Evolutionary conservation across 495 filamentous ascomycete genomes (phyloP).

Genomic region (Xylaria curta): DNA sequence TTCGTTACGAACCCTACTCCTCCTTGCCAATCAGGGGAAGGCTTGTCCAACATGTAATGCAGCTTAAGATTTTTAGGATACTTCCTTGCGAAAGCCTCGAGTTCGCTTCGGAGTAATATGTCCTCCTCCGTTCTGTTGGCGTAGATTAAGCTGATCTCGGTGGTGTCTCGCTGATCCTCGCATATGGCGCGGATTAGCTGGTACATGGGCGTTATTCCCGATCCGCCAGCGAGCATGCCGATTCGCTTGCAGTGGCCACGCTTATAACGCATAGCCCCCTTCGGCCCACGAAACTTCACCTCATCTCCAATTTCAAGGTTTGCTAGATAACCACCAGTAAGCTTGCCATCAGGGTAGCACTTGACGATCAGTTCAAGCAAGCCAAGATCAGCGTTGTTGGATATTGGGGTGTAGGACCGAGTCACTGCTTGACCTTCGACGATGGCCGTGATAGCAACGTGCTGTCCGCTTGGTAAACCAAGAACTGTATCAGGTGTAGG

Average conservation of each 20-base stretch:
- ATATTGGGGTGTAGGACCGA: conserved; percentile 59
- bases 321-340: conserved; percentile 56
- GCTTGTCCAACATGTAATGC: conserved; percentile 52
- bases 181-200: conserved; percentile 60
- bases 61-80: conserved; percentile 53
- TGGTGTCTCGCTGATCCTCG: conserved; percentile 55
- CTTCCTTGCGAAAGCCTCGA: conserved; percentile 51
- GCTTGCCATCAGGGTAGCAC: conserved; percentile 55
- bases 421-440: conserved; percentile 52
- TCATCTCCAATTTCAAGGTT: conserved; percentile 49
- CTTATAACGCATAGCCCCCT: conserved; percentile 53
- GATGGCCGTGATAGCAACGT: conserved; percentile 56
- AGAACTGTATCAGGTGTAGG: conserved; percentile 49
- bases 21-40: conserved; percentile 42
- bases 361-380: conserved; percentile 56
- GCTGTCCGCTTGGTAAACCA: conserved; percentile 60
- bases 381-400: conserved; percentile 58
- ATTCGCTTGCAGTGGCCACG: conserved; percentile 46
- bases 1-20: conserved; percentile 43
- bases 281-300: conserved; percentile 57
- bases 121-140: conserved; percentile 74
- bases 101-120: conserved; percentile 64
- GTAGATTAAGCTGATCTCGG: conserved; percentile 56
- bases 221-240: conserved; percentile 60
- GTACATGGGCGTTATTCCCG: conserved; percentile 65